phyloP scores from a whole-genome alignment of 2,329 filamentous ascomycete species.

The Trichophaea hybrida region DNA sequence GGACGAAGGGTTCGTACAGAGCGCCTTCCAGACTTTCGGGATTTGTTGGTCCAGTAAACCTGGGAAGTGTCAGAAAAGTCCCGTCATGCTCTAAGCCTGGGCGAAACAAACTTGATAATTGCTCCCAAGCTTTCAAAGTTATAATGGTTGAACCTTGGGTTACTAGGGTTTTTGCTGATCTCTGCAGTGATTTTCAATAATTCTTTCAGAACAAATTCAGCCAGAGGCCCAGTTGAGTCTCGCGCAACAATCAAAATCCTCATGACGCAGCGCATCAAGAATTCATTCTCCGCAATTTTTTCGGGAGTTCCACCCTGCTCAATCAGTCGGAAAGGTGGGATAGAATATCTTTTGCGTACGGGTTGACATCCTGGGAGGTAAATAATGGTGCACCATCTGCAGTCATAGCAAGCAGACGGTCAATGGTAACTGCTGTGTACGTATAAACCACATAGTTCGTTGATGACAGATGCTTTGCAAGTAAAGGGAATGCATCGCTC shows the following conservation, averaged over 20 bases:
- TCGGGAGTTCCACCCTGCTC: constrained; percentile 70
- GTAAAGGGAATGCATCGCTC: constrained; percentile 72
- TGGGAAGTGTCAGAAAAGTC: constrained; percentile 20
- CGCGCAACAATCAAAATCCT: constrained; percentile 87
- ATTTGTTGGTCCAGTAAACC: constrained; percentile 53
- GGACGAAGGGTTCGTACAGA: constrained; percentile 67
- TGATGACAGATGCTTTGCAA: constrained; percentile 82
- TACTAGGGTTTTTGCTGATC: constrained; percentile 89
- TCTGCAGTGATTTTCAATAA: constrained; percentile 80
- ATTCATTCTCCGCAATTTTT: constrained; percentile 97
- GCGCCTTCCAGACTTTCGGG: constrained; percentile 62
- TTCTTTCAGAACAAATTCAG: constrained; percentile 66
- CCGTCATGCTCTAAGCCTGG: neutral
- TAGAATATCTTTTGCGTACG: constrained; percentile 71
- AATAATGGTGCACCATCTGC: constrained; percentile 71
- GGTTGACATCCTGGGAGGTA: constrained; percentile 59
- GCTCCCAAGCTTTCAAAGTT: constrained; percentile 92
- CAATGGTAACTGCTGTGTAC: constrained; percentile 92
- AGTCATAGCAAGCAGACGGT: constrained; percentile 73
- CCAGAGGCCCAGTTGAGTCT: constrained; percentile 59
- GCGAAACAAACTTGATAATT: constrained; percentile 49
- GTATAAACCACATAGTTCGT: constrained; percentile 94
- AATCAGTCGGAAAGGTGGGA: constrained; percentile 85
- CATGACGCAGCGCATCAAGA: constrained; percentile 98
- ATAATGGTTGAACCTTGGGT: constrained; percentile 96